phyloP scores from a whole-genome alignment of 306 rosid species.

The Cicer arietinum region DNA sequence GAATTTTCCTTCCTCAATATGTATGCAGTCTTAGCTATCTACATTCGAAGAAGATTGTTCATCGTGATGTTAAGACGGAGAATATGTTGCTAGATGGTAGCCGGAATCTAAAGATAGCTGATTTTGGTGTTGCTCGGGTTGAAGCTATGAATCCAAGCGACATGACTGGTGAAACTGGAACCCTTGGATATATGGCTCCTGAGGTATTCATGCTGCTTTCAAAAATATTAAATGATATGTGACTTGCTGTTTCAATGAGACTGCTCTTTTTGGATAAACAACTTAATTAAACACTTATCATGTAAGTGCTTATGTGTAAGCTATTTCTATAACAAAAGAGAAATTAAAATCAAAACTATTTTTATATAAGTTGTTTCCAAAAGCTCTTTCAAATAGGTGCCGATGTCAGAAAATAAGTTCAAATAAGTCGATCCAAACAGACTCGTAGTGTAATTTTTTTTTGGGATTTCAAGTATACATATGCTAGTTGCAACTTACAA shows the following conservation, averaged over 20 bases:
- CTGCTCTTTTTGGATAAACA: background rate
- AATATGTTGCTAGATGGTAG: constrained; percentile 68
- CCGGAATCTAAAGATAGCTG: constrained; percentile 77
- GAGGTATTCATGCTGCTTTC: constrained; percentile 58
- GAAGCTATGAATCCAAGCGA: constrained; percentile 85
- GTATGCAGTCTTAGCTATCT: constrained; percentile 73
- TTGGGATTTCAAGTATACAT: constrained; percentile 10
- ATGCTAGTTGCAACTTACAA: background rate
- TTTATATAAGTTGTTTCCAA: background rate
- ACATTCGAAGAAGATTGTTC: constrained; percentile 82
- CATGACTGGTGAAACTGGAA: constrained; percentile 97
- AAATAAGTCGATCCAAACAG: background rate
- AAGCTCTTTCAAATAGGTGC: background rate
- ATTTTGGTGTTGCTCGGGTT: constrained; percentile 93
- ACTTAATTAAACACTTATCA: background rate
- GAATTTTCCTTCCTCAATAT: constrained; percentile 25
- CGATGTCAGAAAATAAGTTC: background rate
- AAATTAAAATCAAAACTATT: background rate
- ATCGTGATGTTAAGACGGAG: constrained; percentile 84
- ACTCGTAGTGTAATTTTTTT: background rate
- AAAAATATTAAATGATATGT: background rate
- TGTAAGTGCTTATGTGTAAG: background rate
- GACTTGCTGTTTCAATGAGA: constrained; percentile 13
- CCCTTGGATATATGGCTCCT: constrained; percentile 94
- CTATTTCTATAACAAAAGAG: background rate